phyloP scores from a whole-genome alignment of 1,139 yeast genomes.

The Kluyveromyces marxianus region DNA sequence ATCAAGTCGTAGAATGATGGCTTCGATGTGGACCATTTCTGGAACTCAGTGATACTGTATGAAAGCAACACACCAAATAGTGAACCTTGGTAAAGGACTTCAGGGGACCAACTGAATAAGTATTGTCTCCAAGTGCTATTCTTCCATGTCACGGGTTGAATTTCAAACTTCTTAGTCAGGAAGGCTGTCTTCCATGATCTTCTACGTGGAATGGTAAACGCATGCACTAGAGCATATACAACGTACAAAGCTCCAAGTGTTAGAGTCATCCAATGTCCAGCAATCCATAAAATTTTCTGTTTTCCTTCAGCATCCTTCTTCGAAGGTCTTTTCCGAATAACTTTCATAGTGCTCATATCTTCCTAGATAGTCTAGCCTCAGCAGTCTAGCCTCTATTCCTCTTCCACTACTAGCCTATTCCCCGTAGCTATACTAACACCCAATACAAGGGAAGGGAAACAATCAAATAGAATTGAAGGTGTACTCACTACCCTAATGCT shows the following conservation, averaged over 20 bases:
- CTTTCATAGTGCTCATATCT: slow-evolving; percentile 14
- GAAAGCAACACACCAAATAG: slow-evolving; percentile 52
- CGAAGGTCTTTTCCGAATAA: slow-evolving; percentile 21
- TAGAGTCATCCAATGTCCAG: slow-evolving; percentile 49
- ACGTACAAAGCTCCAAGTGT: slow-evolving; percentile 44
- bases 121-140: slow-evolving; percentile 34
- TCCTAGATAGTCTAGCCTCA: neutral
- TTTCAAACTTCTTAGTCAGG: slow-evolving; percentile 15
- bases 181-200: slow-evolving; percentile 30
- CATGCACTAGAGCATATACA: slow-evolving; percentile 36
- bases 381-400: no score
- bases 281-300: slow-evolving; percentile 49
- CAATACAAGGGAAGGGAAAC: no score
- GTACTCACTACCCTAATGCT: no score
- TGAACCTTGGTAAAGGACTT: slow-evolving; percentile 43
- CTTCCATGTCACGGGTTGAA: slow-evolving; percentile 6
- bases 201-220: slow-evolving; percentile 25
- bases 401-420: no score
- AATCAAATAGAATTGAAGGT: no score
- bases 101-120: slow-evolving; percentile 38
- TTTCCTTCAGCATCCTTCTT: slow-evolving; percentile 19
- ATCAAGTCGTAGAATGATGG: slow-evolving; percentile 54
- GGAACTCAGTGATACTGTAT: slow-evolving; percentile 46
- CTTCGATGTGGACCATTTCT: slow-evolving; percentile 46
- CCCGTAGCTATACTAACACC: no score